These are phyloP conservation scores for Mortierella sp. DNA, from an alignment of 371 early-diverging fungal species.

Conservation along the genomic window DNA sequence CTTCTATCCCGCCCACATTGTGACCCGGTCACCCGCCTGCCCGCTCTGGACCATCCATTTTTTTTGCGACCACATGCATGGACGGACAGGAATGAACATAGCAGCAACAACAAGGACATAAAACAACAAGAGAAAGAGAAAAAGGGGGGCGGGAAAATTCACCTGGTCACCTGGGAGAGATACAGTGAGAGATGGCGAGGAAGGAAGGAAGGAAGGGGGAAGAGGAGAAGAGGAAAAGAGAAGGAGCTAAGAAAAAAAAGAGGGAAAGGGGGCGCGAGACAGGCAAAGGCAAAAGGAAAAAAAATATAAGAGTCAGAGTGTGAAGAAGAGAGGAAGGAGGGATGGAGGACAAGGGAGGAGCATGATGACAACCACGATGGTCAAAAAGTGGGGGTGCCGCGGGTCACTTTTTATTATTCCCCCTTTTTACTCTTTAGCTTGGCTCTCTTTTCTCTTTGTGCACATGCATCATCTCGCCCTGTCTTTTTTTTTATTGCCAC, in stretches of 20 bases:
- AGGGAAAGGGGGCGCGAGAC: background rate
- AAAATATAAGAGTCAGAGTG: background rate
- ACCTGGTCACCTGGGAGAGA: constrained; percentile 8
- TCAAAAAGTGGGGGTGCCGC: background rate
- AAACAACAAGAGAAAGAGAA: background rate
- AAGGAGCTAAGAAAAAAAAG: background rate
- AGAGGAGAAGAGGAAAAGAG: background rate
- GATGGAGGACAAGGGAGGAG: constrained; percentile 1
- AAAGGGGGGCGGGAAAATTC: constrained; percentile 14
- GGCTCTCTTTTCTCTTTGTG: background rate
- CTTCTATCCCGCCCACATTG: constrained; percentile 5
- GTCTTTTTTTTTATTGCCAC: background rate
- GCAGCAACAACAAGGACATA: too few species aligned
- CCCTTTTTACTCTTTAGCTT: background rate
- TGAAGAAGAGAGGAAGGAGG: background rate
- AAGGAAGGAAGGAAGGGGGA: background rate
- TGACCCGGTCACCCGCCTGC: constrained; percentile 5
- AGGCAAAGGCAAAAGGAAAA: background rate
- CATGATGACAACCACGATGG: constrained; percentile 18
- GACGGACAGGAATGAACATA: background rate
- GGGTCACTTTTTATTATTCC: background rate
- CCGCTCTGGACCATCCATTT: background rate
- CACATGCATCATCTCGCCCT: background rate
- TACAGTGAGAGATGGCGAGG: background rate
- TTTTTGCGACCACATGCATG: constrained; percentile 4